Base-by-base conservation (phyloP, 2,329 filamentous ascomycete species). In the Colletotrichum viniferum region DNA sequence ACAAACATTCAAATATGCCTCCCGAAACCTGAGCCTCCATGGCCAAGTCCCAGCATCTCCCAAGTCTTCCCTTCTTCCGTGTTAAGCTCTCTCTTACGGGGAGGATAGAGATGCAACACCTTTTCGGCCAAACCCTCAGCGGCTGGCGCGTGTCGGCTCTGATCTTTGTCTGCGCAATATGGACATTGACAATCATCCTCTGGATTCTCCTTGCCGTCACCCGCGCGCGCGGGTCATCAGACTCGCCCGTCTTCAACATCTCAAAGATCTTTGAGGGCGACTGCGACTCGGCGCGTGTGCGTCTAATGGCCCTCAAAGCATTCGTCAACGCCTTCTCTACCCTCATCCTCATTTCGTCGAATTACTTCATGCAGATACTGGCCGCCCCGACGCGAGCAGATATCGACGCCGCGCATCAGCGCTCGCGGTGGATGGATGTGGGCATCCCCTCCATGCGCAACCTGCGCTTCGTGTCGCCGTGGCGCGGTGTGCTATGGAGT, bases 361-460 rank as follows among this genome's bases (percentile, higher is more conserved):
- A 78, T 30, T 77, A 77, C 55, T 78, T 78, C 36, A 77, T 78
- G 77, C 78, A 79, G 63, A 34, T 78, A 4, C 32, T 79, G 7
- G 76, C 55, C 6, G 67, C 77, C 5, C 77, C 78, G 3, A 71
- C 74, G 3, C 55, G 78, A 1, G 6, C 32, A 1, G 76, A 78
- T 21, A 28, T 79, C 10, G 86, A 91, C 62, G 77, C 75, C 16
- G 88, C 88, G 0, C 90, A 92, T 80, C 64, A 76, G 0, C 77
- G 79, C 61, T 80, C 82, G 2, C 81, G 77, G 18, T 87, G 85
- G 84, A 79, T 90, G 1, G 85, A 87, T 28, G 85, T 89, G 64
- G 87, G 89, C 0, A 79, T 88, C 2, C 80, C 84, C 7, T 87
- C 85, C 36, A 34, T 84, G 4, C 80, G 85, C 2, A 88, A 87